Evolutionary conservation across 2,329 filamentous ascomycete species (phyloP).

Genomic region (Parastagonospora nodorum): DNA sequence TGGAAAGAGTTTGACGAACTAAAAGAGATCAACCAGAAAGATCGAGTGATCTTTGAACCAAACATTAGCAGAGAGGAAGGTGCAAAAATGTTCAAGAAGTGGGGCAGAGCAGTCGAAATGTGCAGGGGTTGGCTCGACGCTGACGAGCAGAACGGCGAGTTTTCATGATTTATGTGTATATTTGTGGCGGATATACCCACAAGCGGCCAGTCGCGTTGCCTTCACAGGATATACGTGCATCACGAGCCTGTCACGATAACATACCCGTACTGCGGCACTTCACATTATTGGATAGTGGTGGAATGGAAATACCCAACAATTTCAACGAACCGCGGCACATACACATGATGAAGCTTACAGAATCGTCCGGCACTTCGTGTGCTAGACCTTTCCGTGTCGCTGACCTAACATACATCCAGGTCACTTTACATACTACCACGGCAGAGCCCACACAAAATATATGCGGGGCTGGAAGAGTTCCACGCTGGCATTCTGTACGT

Average conservation of each 20-base stretch:
- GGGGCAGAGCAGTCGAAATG: slow-evolving; percentile 81
- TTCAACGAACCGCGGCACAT: not conserved
- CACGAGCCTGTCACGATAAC: not conserved
- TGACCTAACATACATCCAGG: not conserved
- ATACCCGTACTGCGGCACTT: not conserved
- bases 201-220: slow-evolving; percentile 23
- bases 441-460: not conserved
- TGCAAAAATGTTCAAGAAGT: slow-evolving; percentile 68
- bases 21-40: slow-evolving; percentile 71
- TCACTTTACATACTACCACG: not conserved
- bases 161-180: slow-evolving; percentile 30
- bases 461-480: not conserved
- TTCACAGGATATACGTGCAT: not conserved
- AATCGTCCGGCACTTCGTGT: not conserved
- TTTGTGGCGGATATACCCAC: slow-evolving; percentile 29
- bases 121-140: slow-evolving; percentile 71
- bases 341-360: not conserved
- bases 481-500: not conserved
- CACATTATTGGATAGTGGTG: not conserved
- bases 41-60: slow-evolving; percentile 72
- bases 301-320: slow-evolving; percentile 2
- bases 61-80: slow-evolving; percentile 64
- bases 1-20: slow-evolving; percentile 79
- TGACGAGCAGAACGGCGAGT: slow-evolving; percentile 45
- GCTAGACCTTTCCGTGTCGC: too few relatives aligned